Evolutionary conservation across 2,329 filamentous ascomycete species (phyloP).

Genomic region (Teratosphaeria gauchensis): DNA sequence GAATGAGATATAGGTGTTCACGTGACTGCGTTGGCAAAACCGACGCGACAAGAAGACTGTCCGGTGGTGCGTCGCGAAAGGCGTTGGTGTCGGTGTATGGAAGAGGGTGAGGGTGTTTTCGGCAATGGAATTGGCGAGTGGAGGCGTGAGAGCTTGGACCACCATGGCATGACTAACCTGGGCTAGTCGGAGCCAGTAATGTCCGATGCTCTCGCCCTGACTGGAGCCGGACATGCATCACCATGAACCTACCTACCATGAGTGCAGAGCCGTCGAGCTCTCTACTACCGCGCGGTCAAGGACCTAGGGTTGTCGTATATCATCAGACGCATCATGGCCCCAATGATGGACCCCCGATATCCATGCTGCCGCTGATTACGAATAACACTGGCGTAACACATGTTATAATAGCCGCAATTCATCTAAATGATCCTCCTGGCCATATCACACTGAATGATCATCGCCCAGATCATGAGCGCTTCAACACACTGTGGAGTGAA

Average conservation of each 20-base stretch:
- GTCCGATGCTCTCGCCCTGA: too few relatives aligned
- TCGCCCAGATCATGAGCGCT: slow-evolving; percentile 52
- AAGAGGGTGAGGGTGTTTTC: not conserved
- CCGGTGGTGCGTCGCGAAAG: not conserved
- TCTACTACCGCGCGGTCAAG: slow-evolving; percentile 12
- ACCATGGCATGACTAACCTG: not conserved
- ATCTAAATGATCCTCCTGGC: slow-evolving; percentile 60
- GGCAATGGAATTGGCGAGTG: not conserved
- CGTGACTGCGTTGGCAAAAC: not conserved
- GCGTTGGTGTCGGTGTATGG: not conserved
- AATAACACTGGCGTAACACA: slow-evolving; percentile 61
- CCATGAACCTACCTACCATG: not conserved
- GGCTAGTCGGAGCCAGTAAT: not conserved
- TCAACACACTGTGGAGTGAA: slow-evolving; percentile 69
- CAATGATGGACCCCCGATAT: slow-evolving; percentile 44
- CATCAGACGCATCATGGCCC: slow-evolving; percentile 55
- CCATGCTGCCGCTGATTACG: slow-evolving; percentile 51
- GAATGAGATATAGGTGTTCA: not conserved
- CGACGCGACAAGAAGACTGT: not conserved
- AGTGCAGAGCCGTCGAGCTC: not conserved
- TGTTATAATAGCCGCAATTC: slow-evolving; percentile 76
- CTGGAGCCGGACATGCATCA: not conserved
- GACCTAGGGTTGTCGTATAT: slow-evolving; percentile 45
- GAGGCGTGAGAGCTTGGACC: not conserved
- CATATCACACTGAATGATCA: slow-evolving; percentile 74